These are phyloP conservation scores for Jamesozyma hellenica DNA, from an alignment of 805 yeast genomes.

Conservation along the genomic window DNA sequence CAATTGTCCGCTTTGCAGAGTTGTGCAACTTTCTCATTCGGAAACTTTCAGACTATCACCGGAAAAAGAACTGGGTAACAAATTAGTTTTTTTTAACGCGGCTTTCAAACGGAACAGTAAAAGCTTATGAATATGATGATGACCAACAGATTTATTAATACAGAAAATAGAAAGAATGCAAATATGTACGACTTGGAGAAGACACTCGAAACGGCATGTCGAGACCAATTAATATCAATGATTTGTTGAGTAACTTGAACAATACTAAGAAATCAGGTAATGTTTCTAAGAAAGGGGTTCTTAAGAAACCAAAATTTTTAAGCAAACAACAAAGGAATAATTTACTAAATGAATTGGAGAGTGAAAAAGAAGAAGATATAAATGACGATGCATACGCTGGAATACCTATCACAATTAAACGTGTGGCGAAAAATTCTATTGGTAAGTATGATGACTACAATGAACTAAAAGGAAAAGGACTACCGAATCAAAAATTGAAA, in stretches of 20 bases:
- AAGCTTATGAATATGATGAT: not conserved
- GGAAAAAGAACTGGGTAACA: not conserved
- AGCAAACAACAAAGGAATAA: slow-evolving; percentile 36
- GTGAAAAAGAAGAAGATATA: not conserved
- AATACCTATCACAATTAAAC: not conserved
- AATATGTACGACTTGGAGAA: not conserved
- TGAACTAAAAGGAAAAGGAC: too few relatives aligned
- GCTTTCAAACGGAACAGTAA: not conserved
- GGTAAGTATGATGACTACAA: too few relatives aligned
- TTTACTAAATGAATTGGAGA: not conserved
- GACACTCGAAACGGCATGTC: slow-evolving; percentile 10
- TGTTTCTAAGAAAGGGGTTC: slow-evolving; percentile 1
- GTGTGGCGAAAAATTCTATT: too few relatives aligned
- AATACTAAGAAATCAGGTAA: not conserved
- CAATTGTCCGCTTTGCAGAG: too few relatives aligned
- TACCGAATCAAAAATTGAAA: too few relatives aligned
- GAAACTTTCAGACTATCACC: not conserved
- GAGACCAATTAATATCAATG: slow-evolving; percentile 32
- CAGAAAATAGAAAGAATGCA: not conserved
- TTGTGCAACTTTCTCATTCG: not conserved
- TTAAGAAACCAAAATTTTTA: slow-evolving; percentile 34
- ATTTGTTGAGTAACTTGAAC: slow-evolving; percentile 24
- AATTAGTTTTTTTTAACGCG: not conserved
- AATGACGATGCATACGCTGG: not conserved
- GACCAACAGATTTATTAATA: not conserved